phyloP scores from a whole-genome alignment of 768 basidiomycete genomes.

The Xerocomellus intermedius region DNA sequence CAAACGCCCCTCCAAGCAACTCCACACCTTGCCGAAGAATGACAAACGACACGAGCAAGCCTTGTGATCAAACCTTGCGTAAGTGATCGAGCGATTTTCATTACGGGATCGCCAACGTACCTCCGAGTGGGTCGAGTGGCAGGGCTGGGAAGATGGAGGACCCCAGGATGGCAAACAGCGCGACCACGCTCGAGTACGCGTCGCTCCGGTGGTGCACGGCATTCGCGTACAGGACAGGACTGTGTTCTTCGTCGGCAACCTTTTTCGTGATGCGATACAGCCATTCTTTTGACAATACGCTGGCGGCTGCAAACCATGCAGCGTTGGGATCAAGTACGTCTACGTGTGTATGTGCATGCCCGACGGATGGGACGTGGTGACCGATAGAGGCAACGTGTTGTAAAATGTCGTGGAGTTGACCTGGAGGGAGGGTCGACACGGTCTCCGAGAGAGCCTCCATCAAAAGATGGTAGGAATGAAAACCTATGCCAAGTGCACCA shows the following conservation, averaged over 20 bases:
- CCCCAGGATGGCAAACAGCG: slow-evolving; percentile 89
- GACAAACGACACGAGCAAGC: slow-evolving; percentile 84
- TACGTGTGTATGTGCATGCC: slow-evolving; percentile 53
- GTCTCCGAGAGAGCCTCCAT: slow-evolving; percentile 68
- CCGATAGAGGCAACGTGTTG: slow-evolving; percentile 53
- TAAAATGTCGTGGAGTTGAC: slow-evolving; percentile 62
- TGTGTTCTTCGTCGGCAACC: slow-evolving; percentile 89
- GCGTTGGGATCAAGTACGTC: slow-evolving; percentile 84
- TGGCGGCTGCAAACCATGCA: slow-evolving; percentile 89
- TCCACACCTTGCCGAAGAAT: slow-evolving; percentile 77
- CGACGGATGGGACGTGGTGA: slow-evolving; percentile 51
- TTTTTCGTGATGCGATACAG: slow-evolving; percentile 84
- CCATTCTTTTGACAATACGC: slow-evolving; percentile 88
- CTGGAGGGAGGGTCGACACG: slow-evolving; percentile 60
- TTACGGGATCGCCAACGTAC: slow-evolving; percentile 38
- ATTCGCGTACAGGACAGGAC: slow-evolving; percentile 92
- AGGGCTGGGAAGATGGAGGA: slow-evolving; percentile 82
- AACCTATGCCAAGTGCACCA: slow-evolving; percentile 80
- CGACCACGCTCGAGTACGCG: slow-evolving; percentile 89
- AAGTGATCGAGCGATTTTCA: not conserved
- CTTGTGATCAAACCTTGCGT: slow-evolving; percentile 37
- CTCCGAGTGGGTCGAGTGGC: slow-evolving; percentile 93
- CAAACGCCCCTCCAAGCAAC: slow-evolving; percentile 67
- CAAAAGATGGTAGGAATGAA: slow-evolving; percentile 88
- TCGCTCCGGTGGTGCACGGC: slow-evolving; percentile 98